Conservation (phyloP, 768 basidiomycete species). For the Hemileccinum impolitum region DNA sequence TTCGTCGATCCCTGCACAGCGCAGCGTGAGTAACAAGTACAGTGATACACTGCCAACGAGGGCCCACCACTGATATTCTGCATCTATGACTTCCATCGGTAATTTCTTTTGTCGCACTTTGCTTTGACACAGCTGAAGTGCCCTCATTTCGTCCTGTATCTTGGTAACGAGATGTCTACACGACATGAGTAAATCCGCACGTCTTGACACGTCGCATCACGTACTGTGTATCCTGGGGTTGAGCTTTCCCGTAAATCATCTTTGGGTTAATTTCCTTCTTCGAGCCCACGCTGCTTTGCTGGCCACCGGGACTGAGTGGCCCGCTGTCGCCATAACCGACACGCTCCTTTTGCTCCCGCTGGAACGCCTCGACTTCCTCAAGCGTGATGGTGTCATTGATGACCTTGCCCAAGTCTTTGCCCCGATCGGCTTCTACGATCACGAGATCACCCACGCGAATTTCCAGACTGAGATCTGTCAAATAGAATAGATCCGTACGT, state of each 20-base stretch:
- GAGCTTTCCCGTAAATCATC: conserved; percentile 90
- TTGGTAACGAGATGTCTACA: conserved; percentile 73
- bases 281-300: conserved; percentile 32
- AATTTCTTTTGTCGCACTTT: conserved; percentile 93
- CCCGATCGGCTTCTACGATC: conserved; percentile 95
- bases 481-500: conserved; percentile 91
- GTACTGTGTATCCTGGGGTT: conserved; percentile 76
- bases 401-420: conserved; percentile 89
- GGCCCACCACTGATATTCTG: conserved; percentile 94
- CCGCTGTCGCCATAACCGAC: conserved; percentile 39
- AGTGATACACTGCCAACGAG: neutral
- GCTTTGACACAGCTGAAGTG: conserved; percentile 83
- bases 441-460: conserved; percentile 88
- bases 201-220: conserved; percentile 23
- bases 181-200: conserved; percentile 4
- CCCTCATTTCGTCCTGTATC: conserved; percentile 88
- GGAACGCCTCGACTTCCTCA: conserved; percentile 87
- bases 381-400: conserved; percentile 89
- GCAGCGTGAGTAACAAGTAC: neutral
- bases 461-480: conserved; percentile 60
- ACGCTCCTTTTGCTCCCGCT: conserved; percentile 71
- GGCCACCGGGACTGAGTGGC: conserved; percentile 49
- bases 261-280: conserved; percentile 97
- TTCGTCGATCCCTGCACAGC: conserved; percentile 82
- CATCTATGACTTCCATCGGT: conserved; percentile 98